These are phyloP conservation scores for Dittrichia graveolens DNA, from an alignment of 129 eudicot genomes.

Conservation along the genomic window DNA sequence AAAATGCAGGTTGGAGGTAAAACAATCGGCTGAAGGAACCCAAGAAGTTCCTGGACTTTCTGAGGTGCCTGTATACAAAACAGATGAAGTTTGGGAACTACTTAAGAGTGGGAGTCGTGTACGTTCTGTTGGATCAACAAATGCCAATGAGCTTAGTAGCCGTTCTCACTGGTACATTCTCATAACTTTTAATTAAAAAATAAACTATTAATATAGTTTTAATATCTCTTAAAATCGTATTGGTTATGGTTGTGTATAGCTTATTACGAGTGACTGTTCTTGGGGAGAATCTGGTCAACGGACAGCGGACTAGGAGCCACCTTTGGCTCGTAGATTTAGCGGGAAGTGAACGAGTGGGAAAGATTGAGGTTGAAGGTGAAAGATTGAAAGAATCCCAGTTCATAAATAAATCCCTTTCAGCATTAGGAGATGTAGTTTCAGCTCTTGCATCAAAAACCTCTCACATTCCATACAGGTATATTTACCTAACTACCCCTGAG, in stretches of 20 bases:
- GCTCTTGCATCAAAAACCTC: slow-evolving; percentile 94
- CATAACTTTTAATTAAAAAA: neutral
- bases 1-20: slow-evolving; percentile 73
- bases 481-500: slow-evolving; percentile 20
- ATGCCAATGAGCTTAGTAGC: slow-evolving; percentile 95
- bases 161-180: slow-evolving; percentile 87
- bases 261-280: slow-evolving; percentile 82
- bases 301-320: slow-evolving; percentile 83
- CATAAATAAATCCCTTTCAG: slow-evolving; percentile 87
- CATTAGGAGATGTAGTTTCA: slow-evolving; percentile 93
- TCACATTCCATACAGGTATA: slow-evolving; percentile 90
- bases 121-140: slow-evolving; percentile 96
- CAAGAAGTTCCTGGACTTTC: slow-evolving; percentile 98
- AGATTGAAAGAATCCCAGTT: slow-evolving; percentile 92
- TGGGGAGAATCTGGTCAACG: slow-evolving; percentile 73
- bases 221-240: slow-evolving; percentile 1
- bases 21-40: slow-evolving; percentile 96
- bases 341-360: slow-evolving; percentile 94
- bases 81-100: slow-evolving; percentile 90
- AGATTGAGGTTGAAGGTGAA: slow-evolving; percentile 93
- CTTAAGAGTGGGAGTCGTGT: slow-evolving; percentile 73
- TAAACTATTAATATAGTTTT: slow-evolving; percentile 1
- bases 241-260: slow-evolving; percentile 43
- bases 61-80: slow-evolving; percentile 63
- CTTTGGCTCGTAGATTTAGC: slow-evolving; percentile 98